A percentile compares a stretch with the other conserved stretches of the same genome.
Evolutionary conservation across 768 basidiomycete species (phyloP).

Genomic region (Asterophora parasitica): DNA sequence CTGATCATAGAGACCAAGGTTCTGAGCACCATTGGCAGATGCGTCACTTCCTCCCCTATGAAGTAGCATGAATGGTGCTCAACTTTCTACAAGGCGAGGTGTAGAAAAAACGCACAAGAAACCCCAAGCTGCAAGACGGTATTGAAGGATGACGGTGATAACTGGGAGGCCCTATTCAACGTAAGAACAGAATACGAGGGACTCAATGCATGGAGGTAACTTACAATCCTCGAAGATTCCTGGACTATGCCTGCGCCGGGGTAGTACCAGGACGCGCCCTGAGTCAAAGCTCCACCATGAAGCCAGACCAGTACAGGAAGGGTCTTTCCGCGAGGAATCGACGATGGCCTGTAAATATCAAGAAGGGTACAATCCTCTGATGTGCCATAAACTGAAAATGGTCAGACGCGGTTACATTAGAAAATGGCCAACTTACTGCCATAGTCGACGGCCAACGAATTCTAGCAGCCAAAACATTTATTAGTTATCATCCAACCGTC

Average conservation of each 20-base stretch:
- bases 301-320: constrained; percentile 19
- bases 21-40: constrained; percentile 30
- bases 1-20: constrained; percentile 45
- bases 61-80: not conserved
- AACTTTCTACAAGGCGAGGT: not conserved
- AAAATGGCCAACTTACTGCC: constrained; percentile 7
- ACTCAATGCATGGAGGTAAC: not conserved
- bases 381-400: constrained; percentile 14
- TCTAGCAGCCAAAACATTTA: constrained; percentile 4
- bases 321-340: constrained; percentile 3
- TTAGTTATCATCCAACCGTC: no score
- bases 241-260: constrained; percentile 16
- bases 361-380: constrained; percentile 17
- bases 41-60: constrained; percentile 25
- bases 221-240: constrained; percentile 14
- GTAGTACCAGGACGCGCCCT: constrained; percentile 18
- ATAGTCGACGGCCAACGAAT: constrained; percentile 17
- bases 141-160: constrained; percentile 17
- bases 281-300: constrained; percentile 18
- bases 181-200: not conserved
- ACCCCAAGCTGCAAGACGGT: constrained; percentile 18
- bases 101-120: constrained; percentile 13
- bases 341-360: constrained; percentile 16
- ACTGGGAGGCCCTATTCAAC: constrained; percentile 12
- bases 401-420: not conserved